phyloP scores from a whole-genome alignment of 345 rosid genomes.

The Erysimum cheiranthoides region DNA sequence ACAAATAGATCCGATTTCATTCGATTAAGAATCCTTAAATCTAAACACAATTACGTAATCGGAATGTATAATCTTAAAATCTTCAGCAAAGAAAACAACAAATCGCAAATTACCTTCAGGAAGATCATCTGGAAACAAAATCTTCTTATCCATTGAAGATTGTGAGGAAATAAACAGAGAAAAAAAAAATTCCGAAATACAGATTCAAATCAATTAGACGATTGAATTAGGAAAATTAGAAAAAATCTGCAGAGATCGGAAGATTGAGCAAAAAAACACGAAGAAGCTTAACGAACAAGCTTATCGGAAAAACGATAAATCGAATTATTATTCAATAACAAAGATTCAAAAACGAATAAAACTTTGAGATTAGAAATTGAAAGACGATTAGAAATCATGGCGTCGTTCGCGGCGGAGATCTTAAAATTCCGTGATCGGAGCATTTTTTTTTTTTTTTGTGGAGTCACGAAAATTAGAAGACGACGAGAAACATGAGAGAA shows the following conservation, averaged over 20 bases:
- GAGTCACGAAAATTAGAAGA: neutral
- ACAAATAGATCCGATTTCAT: conserved; percentile 8
- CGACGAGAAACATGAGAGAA: conserved; percentile 39
- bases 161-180: conserved; percentile 12
- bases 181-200: neutral
- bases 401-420: conserved; percentile 43
- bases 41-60: neutral
- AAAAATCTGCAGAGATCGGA: conserved; percentile 66
- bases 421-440: conserved; percentile 41
- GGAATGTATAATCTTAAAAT: conserved; percentile 7
- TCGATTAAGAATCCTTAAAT: neutral
- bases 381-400: conserved; percentile 31
- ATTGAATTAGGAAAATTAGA: conserved; percentile 57
- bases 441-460: conserved; percentile 27
- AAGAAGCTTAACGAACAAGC: conserved; percentile 55
- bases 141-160: conserved; percentile 52
- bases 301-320: conserved; percentile 46
- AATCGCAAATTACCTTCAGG: conserved; percentile 39
- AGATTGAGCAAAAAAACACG: conserved; percentile 23
- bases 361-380: conserved; percentile 44
- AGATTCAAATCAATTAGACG: conserved; percentile 52
- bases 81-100: neutral
- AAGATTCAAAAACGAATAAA: conserved; percentile 46
- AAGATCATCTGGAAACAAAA: conserved; percentile 34
- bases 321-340: conserved; percentile 38